Conservation (phyloP, 2,329 filamentous ascomycete species). For the Xylaria sp. region DNA sequence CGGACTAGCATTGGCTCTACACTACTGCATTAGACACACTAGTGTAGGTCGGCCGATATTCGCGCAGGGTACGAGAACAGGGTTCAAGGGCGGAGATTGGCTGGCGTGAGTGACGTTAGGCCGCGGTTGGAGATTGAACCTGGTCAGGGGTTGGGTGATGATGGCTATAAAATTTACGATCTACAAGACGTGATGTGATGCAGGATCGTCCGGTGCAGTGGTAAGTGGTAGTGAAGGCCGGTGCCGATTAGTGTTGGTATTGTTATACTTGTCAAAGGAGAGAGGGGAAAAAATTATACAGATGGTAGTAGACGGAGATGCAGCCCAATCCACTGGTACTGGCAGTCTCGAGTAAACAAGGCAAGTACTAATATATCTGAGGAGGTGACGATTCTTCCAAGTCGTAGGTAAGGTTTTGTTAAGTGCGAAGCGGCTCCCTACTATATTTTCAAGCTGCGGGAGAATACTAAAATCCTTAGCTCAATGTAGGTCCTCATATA, state of each 20-base stretch:
- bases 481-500: not conserved
- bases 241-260: not conserved
- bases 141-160: slow-evolving; percentile 34
- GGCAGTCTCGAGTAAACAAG: not conserved
- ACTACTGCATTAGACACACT: not conserved
- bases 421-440: not conserved
- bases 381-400: no score
- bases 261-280: not conserved
- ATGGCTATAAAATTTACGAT: slow-evolving; percentile 28
- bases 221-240: not conserved
- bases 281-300: not conserved
- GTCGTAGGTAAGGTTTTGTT: not conserved
- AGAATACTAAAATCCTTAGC: not conserved
- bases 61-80: slow-evolving; percentile 27
- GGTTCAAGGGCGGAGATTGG: slow-evolving; percentile 33
- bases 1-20: slow-evolving; percentile 15
- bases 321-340: not conserved
- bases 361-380: no score
- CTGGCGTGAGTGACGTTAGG: slow-evolving; percentile 30
- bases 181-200: slow-evolving; percentile 24
- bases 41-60: slow-evolving; percentile 12
- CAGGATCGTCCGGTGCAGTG: slow-evolving; percentile 9
- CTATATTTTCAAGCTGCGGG: not conserved
- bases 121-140: slow-evolving; percentile 36
- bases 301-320: not conserved